These are phyloP conservation scores for Monoraphidium neglectum DNA, from an alignment of 139 green algal species.

Conservation along the genomic window DNA sequence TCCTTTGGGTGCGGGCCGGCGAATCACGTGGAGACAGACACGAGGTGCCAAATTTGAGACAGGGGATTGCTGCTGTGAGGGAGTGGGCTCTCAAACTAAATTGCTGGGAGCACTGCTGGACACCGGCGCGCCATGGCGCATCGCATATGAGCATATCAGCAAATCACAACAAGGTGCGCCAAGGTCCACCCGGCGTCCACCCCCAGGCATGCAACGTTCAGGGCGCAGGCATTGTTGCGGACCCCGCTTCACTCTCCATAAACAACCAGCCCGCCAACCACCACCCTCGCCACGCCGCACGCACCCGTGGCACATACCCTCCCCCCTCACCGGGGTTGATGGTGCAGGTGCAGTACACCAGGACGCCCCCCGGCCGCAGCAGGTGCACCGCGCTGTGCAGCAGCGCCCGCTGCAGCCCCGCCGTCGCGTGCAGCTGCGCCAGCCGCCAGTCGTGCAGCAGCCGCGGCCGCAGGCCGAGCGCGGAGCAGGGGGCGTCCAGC, in stretches of 20 bases:
- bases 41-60: too few species aligned
- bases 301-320: not conserved
- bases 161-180: not conserved
- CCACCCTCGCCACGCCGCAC: not conserved
- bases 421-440: slow-evolving; percentile 38
- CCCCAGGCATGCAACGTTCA: not conserved
- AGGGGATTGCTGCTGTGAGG: slow-evolving; percentile 1
- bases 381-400: slow-evolving; percentile 75
- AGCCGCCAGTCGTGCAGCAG: slow-evolving; percentile 45
- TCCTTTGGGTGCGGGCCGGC: too few species aligned
- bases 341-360: slow-evolving; percentile 93
- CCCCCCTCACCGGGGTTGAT: slow-evolving; percentile 44
- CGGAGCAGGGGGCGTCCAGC: slow-evolving; percentile 91
- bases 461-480: slow-evolving; percentile 83
- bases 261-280: not conserved
- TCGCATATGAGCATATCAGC: not conserved
- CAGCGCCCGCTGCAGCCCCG: slow-evolving; percentile 76
- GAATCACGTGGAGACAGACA: slow-evolving; percentile 58
- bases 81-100: not conserved
- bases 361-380: slow-evolving; percentile 69
- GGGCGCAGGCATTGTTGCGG: not conserved
- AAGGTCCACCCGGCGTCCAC: too few species aligned
- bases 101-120: not conserved
- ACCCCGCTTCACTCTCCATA: not conserved
- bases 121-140: not conserved